Conservation (phyloP, 1,284 basidiomycete genomes). For the Pseudozyma thailandica region DNA sequence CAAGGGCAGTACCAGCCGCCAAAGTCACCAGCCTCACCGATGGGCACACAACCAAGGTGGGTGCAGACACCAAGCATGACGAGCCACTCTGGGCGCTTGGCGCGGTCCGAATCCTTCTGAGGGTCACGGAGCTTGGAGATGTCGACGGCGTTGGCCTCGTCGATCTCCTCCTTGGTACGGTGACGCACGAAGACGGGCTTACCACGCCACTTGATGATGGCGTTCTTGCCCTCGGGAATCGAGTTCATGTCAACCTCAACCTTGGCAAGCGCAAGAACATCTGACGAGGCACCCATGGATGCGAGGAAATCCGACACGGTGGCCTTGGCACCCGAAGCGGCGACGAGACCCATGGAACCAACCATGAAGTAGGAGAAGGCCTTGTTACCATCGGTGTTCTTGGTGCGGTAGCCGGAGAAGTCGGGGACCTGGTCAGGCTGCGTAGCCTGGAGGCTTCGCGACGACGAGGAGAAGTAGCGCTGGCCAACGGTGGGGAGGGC, state of each 20-base stretch:
- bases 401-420: slow-evolving; percentile 83
- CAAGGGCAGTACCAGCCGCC: slow-evolving; percentile 78
- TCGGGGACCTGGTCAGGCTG: slow-evolving; percentile 79
- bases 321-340: slow-evolving; percentile 93
- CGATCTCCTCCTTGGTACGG: slow-evolving; percentile 89
- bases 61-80: slow-evolving; percentile 81
- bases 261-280: slow-evolving; percentile 97
- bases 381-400: slow-evolving; percentile 78
- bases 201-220: slow-evolving; percentile 81
- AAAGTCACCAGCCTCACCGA: slow-evolving; percentile 93
- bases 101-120: slow-evolving; percentile 85
- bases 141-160: slow-evolving; percentile 87
- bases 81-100: slow-evolving; percentile 94
- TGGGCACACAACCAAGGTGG: slow-evolving; percentile 98
- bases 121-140: slow-evolving; percentile 92
- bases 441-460: slow-evolving; percentile 52
- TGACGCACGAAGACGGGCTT: slow-evolving; percentile 99
- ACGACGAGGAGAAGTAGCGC: slow-evolving; percentile 62
- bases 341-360: slow-evolving; percentile 91
- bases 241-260: slow-evolving; percentile 90
- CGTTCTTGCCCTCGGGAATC: slow-evolving; percentile 92
- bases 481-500: slow-evolving; percentile 48
- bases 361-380: slow-evolving; percentile 97
- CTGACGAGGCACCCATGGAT: slow-evolving; percentile 96
- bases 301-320: slow-evolving; percentile 92